phyloP scores from a whole-genome alignment of 2,329 filamentous ascomycete species.

The Tolypocladium sp. region DNA sequence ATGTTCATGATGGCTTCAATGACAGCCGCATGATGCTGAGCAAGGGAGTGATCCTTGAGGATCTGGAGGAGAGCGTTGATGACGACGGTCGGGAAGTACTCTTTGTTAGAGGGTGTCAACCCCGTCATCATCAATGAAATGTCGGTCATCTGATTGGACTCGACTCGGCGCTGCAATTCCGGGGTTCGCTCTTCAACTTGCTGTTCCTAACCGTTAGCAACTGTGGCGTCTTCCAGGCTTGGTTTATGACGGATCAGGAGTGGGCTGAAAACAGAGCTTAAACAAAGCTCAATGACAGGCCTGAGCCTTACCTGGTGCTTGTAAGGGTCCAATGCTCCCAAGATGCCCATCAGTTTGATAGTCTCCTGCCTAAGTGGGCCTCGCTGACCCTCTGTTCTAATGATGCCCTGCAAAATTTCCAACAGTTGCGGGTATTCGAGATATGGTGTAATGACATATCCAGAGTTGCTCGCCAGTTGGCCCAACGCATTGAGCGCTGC shows the following conservation, averaged over 20 bases:
- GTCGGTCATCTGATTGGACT: conserved; percentile 67
- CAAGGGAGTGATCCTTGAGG: conserved; percentile 79
- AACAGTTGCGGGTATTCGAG: conserved; percentile 90
- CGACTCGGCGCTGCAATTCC: conserved; percentile 62
- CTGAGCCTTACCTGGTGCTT: conserved; percentile 60
- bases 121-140: conserved; percentile 98
- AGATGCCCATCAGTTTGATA: conserved; percentile 90
- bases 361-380: conserved; percentile 84
- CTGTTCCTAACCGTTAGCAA: conserved; percentile 10
- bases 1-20: conserved; percentile 99
- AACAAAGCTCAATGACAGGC: neutral
- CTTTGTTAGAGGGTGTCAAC: conserved; percentile 89
- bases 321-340: conserved; percentile 92
- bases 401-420: conserved; percentile 86
- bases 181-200: conserved; percentile 85
- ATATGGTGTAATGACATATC: conserved; percentile 96
- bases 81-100: conserved; percentile 96
- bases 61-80: conserved; percentile 93
- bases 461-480: conserved; percentile 88
- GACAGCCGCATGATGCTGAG: conserved; percentile 84
- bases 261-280: neutral
- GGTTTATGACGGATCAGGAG: neutral
- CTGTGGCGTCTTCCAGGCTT: neutral
- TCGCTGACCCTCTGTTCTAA: conserved; percentile 79
- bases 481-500: conserved; percentile 85